Conservation (phyloP, 2,329 filamentous ascomycete genomes). For the Fusarium udum region DNA sequence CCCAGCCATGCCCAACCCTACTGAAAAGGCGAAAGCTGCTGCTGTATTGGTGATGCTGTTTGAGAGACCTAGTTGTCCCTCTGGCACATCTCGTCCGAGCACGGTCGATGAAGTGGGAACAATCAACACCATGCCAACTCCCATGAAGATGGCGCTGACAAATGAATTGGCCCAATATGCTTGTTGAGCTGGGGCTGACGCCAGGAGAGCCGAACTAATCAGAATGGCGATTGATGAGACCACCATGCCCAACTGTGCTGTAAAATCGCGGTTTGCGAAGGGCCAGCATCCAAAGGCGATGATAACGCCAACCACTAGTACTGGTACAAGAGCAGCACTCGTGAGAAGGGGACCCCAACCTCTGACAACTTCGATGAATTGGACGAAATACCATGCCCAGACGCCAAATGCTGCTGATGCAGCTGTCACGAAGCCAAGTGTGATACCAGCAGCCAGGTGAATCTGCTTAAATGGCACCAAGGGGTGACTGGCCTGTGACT, state of each 20-base stretch:
- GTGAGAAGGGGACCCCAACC: constrained; percentile 34
- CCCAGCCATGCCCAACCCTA: constrained; percentile 41
- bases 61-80: constrained; percentile 38
- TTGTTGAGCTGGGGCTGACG: constrained; percentile 35
- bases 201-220: constrained; percentile 37
- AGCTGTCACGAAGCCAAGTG: constrained; percentile 31
- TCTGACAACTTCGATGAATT: constrained; percentile 37
- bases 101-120: constrained; percentile 33
- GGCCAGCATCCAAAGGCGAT: constrained; percentile 30
- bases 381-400: constrained; percentile 42
- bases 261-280: constrained; percentile 27
- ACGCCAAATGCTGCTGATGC: constrained; percentile 39
- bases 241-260: constrained; percentile 30
- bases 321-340: constrained; percentile 37
- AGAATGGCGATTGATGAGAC: constrained; percentile 30
- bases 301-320: constrained; percentile 30
- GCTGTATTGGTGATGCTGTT: constrained; percentile 29
- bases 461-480: constrained; percentile 39
- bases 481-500: constrained; percentile 34
- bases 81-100: constrained; percentile 32
- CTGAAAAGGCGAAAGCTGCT: constrained; percentile 34
- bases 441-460: constrained; percentile 19
- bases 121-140: constrained; percentile 38
- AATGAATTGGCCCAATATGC: constrained; percentile 41
- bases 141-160: constrained; percentile 41